Evolutionary conservation across 2,329 filamentous ascomycete species (phyloP).

Genomic region (Arthroderma sp.): DNA sequence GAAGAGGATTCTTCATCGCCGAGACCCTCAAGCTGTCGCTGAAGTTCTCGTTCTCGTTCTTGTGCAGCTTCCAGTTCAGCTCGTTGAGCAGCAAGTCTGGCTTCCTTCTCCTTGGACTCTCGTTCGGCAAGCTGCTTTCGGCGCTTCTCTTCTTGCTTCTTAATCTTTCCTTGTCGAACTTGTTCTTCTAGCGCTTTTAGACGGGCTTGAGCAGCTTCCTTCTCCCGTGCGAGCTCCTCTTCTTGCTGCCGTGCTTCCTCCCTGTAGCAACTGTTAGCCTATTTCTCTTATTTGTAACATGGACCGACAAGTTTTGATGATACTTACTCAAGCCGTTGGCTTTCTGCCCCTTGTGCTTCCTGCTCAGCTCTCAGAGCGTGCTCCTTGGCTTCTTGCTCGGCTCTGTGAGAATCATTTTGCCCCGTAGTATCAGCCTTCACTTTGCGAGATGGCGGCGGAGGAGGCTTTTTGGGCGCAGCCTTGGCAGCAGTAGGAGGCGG

Average conservation of each 20-base stretch:
- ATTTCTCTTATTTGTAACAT: not conserved
- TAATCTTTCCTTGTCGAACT: conserved; percentile 81
- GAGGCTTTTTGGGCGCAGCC: conserved; percentile 49
- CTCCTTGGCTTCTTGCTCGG: conserved; percentile 42
- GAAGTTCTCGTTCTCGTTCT: conserved; percentile 78
- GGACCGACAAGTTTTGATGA: not conserved
- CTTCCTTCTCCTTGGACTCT: conserved; percentile 78
- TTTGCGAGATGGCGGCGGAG: conserved; percentile 66
- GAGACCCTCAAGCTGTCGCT: conserved; percentile 69
- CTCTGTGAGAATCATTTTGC: conserved; percentile 44
- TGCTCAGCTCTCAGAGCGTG: conserved; percentile 54
- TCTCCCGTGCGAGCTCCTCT: conserved; percentile 65
- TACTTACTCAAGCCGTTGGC: conserved; percentile 70
- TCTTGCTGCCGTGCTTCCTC: conserved; percentile 61
- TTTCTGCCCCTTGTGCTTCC: conserved; percentile 60
- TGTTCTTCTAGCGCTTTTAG: conserved; percentile 86
- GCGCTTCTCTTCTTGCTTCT: conserved; percentile 92
- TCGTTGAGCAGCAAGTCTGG: conserved; percentile 66
- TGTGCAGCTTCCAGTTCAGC: conserved; percentile 86
- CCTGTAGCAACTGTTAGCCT: conserved; percentile 34
- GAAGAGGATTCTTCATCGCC: conserved; percentile 63
- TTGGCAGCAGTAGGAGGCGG: conserved; percentile 44
- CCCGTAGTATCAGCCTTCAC: conserved; percentile 42
- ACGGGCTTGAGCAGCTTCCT: conserved; percentile 66
- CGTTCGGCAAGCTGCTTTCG: conserved; percentile 77